Base-by-base conservation (phyloP, 2,329 filamentous ascomycete species). In the Neopestalotiopsis sp. region DNA sequence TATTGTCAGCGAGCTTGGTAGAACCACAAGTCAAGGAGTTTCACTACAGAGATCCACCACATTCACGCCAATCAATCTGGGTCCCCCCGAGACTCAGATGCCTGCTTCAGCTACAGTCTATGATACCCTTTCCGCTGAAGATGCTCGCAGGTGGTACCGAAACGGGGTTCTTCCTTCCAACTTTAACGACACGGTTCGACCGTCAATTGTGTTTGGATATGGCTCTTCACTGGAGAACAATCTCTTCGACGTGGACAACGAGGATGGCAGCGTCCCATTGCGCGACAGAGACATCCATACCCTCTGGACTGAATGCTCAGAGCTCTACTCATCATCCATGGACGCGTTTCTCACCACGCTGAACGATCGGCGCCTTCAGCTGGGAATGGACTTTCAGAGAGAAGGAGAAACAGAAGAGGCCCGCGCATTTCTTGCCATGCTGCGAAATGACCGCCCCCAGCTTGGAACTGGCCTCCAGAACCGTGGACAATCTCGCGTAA, bases 291-390 rank as follows among this genome's bases (percentile, higher is more conserved):
- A 74, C 30, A 74, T 81, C 61, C 72, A 81, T 61, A 72, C 70
- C 4, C 71, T 73, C 42, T 87, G 85, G 76, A 84, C 85, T 62
- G 75, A 76, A 1, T 83, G 83, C 53, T 75, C 77, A 32, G 77
- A 78, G 40, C 70, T 84, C 30, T 75, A 76, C 61, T 82, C 79
- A 71, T 72, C 75, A 2, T 28, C 24, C 24, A 71, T 80, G 12
- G 73, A 77, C 2, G 71, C 75, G 28, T 75, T 79, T 10, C 69
- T 78, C 14, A 71, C 71, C 5, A 80, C 83, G 61, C 75, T 77
- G 24, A 74, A 74, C 24, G 72, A 75, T 61, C 76, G 75, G 24
- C 71, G 67, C 66, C 70, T 74, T 58, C 73, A 78, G 67, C 74
- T 75, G 24, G 71, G 72, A 6, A 76, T 83, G 57, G 82, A 83